Evolutionary conservation across 2,329 filamentous ascomycete genomes (phyloP).

Genomic region (Fonsecaea multimorphosa): DNA sequence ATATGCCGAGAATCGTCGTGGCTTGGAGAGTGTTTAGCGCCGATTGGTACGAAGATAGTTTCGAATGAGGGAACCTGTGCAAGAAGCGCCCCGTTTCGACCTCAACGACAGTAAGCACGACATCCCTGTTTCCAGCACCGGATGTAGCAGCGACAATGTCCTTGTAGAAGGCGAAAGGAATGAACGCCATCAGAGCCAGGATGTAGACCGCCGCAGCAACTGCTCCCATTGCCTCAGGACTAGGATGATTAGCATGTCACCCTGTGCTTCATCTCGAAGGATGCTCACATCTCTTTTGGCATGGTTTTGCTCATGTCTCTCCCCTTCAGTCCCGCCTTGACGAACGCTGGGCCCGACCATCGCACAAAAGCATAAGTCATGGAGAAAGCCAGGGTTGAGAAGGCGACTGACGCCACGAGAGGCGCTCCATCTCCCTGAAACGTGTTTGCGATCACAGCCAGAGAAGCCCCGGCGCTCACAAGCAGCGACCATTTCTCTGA

Average conservation of each 20-base stretch:
- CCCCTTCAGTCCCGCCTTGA: conserved; percentile 85
- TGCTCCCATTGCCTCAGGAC: conserved; percentile 94
- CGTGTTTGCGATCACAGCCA: conserved; percentile 78
- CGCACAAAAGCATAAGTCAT: conserved; percentile 83
- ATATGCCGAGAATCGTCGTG: conserved; percentile 87
- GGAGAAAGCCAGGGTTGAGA: conserved; percentile 83
- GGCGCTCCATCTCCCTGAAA: conserved; percentile 87
- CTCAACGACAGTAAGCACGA: conserved; percentile 74
- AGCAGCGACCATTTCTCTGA: conserved; percentile 65
- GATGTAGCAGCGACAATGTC: conserved; percentile 95
- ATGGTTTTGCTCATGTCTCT: conserved; percentile 82
- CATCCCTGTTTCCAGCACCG: conserved; percentile 88
- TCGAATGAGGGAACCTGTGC: conserved; percentile 92
- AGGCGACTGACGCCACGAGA: conserved; percentile 82
- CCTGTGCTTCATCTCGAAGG: neutral
- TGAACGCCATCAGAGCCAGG: conserved; percentile 85
- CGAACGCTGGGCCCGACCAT: conserved; percentile 91
- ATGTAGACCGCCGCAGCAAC: conserved; percentile 93
- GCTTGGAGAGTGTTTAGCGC: conserved; percentile 91
- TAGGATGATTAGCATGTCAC: conserved; percentile 42
- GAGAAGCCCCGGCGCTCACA: conserved; percentile 70
- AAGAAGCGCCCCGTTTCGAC: conserved; percentile 83
- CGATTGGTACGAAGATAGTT: conserved; percentile 94
- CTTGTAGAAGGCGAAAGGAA: conserved; percentile 97
- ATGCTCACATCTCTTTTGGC: conserved; percentile 72